Base-by-base conservation (phyloP, 345 rosid species). In the Excoecaria cochinchinensis region DNA sequence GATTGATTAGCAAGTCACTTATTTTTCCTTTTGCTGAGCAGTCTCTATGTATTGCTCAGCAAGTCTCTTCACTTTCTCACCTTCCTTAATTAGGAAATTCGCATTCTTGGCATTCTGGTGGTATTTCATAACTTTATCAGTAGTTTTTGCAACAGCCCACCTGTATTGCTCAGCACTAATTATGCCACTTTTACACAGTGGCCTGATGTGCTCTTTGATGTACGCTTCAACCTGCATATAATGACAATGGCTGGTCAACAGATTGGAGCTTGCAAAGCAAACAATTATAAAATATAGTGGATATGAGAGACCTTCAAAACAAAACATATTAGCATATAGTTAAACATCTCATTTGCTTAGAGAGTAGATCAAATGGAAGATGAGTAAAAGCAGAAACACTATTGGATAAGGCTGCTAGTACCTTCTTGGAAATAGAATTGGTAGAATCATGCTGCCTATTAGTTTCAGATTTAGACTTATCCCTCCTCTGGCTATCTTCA, bases 181-280 rank as follows among this genome's bases (percentile, higher is more conserved):
- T 78, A 95, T 91, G 46, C 97, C 88, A 77, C 97, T 95, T 84
- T 87, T 95, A 66, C 97, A 95, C 60, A 93, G 89, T 50, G 98
- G 97, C 82, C 99, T 88, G 56, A 95, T 87, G 87, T 95, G 98
- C 81, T 95, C 98, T 85, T 95, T 95, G 82, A 95, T 82, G 82
- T 93, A 95, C 38, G 91, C 89, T 85, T 95, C 98, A 61, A 95
- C 99, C 99, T 93, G 80, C 2, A 58, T 42, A 67, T 12, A 63
- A 73, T 40, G 13, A 60, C 36, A 74, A 62, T 21, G 19, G 48
- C 69, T 0, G 48, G 56, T 58, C 67, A 77, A 76, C 72, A 21
- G 44, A 76, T 11, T 39, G 65, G 76, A 65, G 46, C 44, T 10
- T 36, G 71, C 19, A 16, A 63, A 48, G 57, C 38, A 82, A 67